Evolutionary conservation across 495 filamentous ascomycete genomes (phyloP), one percentile per base, ranked within the genome.

Genomic region (Xylaria sp.): DNA sequence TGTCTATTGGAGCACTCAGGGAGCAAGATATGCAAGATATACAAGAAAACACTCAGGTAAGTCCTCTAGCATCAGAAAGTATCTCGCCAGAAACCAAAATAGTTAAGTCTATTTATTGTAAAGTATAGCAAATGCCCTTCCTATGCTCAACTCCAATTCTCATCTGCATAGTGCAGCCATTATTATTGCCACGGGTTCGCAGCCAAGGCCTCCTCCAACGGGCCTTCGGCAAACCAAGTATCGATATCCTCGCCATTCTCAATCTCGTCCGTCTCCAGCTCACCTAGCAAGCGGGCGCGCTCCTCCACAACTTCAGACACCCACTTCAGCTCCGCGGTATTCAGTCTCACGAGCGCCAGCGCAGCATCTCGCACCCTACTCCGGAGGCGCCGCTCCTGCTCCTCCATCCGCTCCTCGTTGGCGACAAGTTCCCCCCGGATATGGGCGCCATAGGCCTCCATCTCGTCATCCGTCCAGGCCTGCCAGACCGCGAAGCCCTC

Each of bases 231-330:
- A 24, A 72, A 71, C 71, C 74, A 74, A 53, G 73, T 78, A 40
- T 78, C 77, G 26, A 77, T 67, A 35, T 79, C 74, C 37, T 71
- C 75, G 0, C 72, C 76, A 19, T 65, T 77, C 55, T 80, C 82
- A n/a, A 80, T 76, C 67, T 81, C 83, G 14, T 74, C 65, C 17
- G 55, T 17, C 68, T 83, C 79, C 65, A 78, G 74, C 46, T 76
- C 75, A 12, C 40, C 57, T 26, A 82, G 74, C 61, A 80, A 61
- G 33, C 76, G 70, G 19, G 48, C 63, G 4, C 79, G 73, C 75
- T 81, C 81, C 46, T 73, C 73, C 6, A 73, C 64, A 12, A 80
- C 78, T 11, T 78, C 70, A 15, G 59, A 69, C 40, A 76, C 75
- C 78, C 79, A 82, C 73, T 52, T 71, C 57, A 69, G 61, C 72